phyloP scores from a whole-genome alignment of 2,329 filamentous ascomycete genomes.

The Rhinocladiella similis region DNA sequence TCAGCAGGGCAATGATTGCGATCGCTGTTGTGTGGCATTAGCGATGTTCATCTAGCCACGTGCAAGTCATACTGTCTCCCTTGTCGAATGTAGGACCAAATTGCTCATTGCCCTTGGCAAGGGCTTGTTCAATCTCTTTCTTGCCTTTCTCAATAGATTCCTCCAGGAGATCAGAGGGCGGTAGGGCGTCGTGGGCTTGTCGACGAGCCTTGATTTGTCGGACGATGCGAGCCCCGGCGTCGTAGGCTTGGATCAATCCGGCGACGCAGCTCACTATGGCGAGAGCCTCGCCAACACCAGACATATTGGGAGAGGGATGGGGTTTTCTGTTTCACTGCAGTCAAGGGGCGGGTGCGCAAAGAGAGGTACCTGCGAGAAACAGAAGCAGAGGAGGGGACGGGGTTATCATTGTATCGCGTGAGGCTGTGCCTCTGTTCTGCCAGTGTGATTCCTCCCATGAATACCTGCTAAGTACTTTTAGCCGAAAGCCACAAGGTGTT shows the following conservation, averaged over 20 bases:
- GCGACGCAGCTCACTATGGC: slow-evolving; percentile 19
- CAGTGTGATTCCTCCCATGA: background rate
- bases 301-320: slow-evolving; percentile 7
- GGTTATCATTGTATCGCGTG: slow-evolving; percentile 4
- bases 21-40: slow-evolving; percentile 5
- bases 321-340: background rate
- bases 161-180: slow-evolving; percentile 16
- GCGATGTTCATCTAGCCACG: background rate
- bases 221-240: slow-evolving; percentile 15
- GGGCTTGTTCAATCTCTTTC: slow-evolving; percentile 10
- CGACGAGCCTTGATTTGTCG: slow-evolving; percentile 18
- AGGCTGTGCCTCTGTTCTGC: slow-evolving; percentile 15
- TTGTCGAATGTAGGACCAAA: slow-evolving; percentile 16
- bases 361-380: background rate
- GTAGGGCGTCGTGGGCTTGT: slow-evolving; percentile 15
- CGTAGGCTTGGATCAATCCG: slow-evolving; percentile 17
- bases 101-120: slow-evolving; percentile 9
- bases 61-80: slow-evolving; percentile 9
- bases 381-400: background rate
- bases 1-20: slow-evolving; percentile 10
- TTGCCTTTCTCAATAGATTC: slow-evolving; percentile 17
- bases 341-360: background rate
- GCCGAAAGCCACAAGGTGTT: slow-evolving; percentile 9
- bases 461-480: slow-evolving; percentile 7
- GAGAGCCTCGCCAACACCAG: slow-evolving; percentile 18